Evolutionary conservation across 1,139 yeast species (phyloP).

Genomic region (Insectozyma bohioensis): DNA sequence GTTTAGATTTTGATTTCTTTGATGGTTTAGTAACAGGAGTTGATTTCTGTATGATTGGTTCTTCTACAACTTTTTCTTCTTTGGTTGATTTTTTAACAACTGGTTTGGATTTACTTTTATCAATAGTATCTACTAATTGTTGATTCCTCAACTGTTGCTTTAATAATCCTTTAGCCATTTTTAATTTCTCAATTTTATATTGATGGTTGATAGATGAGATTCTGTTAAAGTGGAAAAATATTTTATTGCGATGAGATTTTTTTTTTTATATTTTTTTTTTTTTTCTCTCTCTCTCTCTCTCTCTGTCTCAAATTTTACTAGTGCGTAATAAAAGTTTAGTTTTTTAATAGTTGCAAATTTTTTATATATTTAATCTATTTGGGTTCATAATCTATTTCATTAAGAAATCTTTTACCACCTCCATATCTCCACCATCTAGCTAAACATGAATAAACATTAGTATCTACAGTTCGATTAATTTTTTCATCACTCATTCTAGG

Average conservation of each 20-base stretch:
- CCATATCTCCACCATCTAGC: slow-evolving; percentile 87
- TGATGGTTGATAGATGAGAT: not conserved
- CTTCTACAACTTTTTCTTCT: slow-evolving; percentile 8
- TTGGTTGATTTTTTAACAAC: slow-evolving; percentile 12
- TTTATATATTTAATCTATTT: no score
- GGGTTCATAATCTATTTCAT: slow-evolving; percentile 35
- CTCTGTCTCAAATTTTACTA: no score
- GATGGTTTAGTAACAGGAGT: slow-evolving; percentile 7
- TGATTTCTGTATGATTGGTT: slow-evolving; percentile 8
- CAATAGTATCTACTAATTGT: slow-evolving; percentile 25
- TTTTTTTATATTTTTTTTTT: not conserved
- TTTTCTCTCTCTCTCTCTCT: not conserved
- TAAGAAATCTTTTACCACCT: slow-evolving; percentile 48
- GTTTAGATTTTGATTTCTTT: slow-evolving; percentile 20
- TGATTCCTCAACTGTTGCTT: slow-evolving; percentile 38
- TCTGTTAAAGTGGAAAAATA: no score
- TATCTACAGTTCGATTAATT: slow-evolving; percentile 50
- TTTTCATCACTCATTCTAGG: slow-evolving; percentile 31
- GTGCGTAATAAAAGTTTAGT: no score
- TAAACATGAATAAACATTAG: slow-evolving; percentile 66
- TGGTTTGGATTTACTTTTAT: slow-evolving; percentile 28
- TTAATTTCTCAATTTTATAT: not conserved
- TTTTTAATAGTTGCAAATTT: no score
- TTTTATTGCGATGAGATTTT: slow-evolving; percentile 4
- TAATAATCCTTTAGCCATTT: slow-evolving; percentile 33